phyloP scores from a whole-genome alignment of 2,329 filamentous ascomycete genomes.

The Colletotrichum viniferum region DNA sequence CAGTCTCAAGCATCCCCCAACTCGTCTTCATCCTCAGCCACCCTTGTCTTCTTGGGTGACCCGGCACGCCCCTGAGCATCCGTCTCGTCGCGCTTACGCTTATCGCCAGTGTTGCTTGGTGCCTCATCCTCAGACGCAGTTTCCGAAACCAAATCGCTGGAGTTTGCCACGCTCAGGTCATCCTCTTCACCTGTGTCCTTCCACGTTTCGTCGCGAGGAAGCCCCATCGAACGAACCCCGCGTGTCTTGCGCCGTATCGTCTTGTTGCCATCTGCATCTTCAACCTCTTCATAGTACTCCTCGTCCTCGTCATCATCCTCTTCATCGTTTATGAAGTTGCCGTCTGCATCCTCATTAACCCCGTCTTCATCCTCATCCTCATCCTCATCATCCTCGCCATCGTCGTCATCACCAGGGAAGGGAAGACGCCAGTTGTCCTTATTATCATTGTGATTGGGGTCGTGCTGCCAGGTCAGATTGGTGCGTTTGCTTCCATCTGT shows the following conservation, averaged over 20 bases:
- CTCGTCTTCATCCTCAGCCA: neutral
- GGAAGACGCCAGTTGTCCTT: neutral
- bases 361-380: constrained; percentile 4
- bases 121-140: neutral
- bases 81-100: neutral
- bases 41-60: neutral
- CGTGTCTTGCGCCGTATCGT: neutral
- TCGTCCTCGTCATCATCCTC: constrained; percentile 22
- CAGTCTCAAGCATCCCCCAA: neutral
- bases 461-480: constrained; percentile 29
- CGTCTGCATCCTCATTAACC: constrained; percentile 24
- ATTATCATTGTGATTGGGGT: constrained; percentile 36
- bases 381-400: neutral
- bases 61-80: neutral
- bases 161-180: neutral
- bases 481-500: constrained; percentile 15
- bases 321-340: constrained; percentile 26
- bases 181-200: constrained; percentile 4
- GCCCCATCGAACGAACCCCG: neutral
- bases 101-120: neutral
- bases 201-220: constrained; percentile 4
- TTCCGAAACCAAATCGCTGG: neutral
- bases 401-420: neutral
- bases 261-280: neutral
- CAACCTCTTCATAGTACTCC: neutral